These are phyloP conservation scores for Penicillium diatomitis DNA, from an alignment of 495 filamentous ascomycete species.

Conservation along the genomic window DNA sequence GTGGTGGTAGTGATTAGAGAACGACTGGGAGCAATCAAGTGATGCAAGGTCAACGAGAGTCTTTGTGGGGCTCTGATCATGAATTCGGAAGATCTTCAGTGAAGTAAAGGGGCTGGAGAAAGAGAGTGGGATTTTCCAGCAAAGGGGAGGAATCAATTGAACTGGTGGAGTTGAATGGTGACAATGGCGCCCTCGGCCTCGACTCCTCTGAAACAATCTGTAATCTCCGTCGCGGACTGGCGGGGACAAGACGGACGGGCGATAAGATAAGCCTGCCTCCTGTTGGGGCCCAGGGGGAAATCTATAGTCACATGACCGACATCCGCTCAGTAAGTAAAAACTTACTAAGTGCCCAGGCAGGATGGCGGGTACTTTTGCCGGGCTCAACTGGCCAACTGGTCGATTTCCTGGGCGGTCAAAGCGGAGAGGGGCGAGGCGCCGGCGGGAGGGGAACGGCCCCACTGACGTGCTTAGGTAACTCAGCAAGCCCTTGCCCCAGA, in stretches of 20 bases:
- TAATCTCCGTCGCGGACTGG: neutral
- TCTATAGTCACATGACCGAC: no score
- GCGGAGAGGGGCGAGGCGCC: no score
- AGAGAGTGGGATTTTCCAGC: neutral
- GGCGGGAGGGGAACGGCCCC: no score
- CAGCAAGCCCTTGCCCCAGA: no score
- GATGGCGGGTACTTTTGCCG: neutral
- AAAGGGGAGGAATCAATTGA: neutral
- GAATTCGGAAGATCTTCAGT: neutral
- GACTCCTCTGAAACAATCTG: no score
- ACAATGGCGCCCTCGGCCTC: no score
- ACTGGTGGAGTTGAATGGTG: no score
- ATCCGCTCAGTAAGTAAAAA: no score
- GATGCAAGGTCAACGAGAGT: neutral
- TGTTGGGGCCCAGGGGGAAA: no score
- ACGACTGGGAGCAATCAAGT: neutral
- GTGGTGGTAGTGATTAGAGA: conserved; percentile 7
- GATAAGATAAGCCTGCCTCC: conserved; percentile 9
- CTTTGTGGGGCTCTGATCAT: neutral
- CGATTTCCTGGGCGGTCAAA: no score
- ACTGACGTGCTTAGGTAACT: no score
- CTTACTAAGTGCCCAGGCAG: neutral
- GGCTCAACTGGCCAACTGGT: neutral
- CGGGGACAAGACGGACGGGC: neutral
- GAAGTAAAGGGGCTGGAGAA: neutral